Base-by-base conservation (phyloP, 2,329 filamentous ascomycete species). In the Ilyonectria sp. region DNA sequence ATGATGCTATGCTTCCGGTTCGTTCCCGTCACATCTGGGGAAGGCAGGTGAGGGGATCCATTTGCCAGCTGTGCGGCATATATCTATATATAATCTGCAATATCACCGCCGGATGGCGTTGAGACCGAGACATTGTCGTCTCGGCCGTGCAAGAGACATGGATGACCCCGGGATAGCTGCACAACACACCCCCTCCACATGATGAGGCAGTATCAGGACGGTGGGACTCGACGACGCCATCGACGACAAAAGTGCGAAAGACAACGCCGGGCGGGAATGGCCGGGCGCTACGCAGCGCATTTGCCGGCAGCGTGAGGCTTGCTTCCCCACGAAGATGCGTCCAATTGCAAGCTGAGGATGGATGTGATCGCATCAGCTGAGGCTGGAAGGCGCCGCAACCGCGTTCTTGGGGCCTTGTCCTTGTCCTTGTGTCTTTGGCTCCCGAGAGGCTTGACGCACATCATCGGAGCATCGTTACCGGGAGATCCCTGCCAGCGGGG, bases 41-140 rank as follows among this genome's bases (percentile, higher is more conserved):
- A 65, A 65, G 21, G 37, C 40, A 64, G 33, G 52, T 19, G n/a
- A 35, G 35, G 29, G 23, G 54, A 55, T 46, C 55, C 47, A 57
- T n/a, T 35, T 56, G 63, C 53, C 58, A 66, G 58, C 52, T 58
- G 37, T 67, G 64, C 64, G 60, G 64, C 60, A 67, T 63, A 67
- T 67, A 53, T 59, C 44, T 44, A 53, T 61, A 55, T 33, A 40
- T 31, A 60, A 43, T 55, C 29, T 55, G 43, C 40, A 50, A 21
- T 31, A 35, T 52, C 33, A 23, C 33, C 19, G 57, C 44, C 33
- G 62, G 47, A 29, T 46, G 49, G 54, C 9, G 35, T 57, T 8
- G 37, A 33, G 46, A 35, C 58, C 63, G 63, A 56, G 49, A 60
- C 49, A 62, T 66, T 66, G 58, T 66, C 63, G 63, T 58, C 58